Evolutionary conservation across 805 yeast genomes (phyloP).

Genomic region (Kuraishia capsulata): DNA sequence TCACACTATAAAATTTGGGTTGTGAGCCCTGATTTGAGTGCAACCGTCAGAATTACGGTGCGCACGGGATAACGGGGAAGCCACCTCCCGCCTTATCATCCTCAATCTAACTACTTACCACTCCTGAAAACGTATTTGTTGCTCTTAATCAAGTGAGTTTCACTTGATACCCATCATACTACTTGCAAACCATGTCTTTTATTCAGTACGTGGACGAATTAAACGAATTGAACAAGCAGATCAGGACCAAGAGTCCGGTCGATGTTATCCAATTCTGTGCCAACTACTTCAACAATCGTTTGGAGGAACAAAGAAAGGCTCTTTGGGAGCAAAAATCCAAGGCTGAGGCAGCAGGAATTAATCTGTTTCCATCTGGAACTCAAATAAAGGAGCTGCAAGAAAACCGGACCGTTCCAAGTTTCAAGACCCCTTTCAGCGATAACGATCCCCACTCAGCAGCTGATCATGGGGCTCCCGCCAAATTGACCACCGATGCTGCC

Average conservation of each 20-base stretch:
- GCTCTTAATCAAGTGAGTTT: no score
- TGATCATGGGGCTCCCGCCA: constrained; percentile 15
- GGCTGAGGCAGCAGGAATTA: constrained; percentile 42
- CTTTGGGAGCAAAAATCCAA: constrained; percentile 40
- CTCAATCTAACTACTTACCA: no score
- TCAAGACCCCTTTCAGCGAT: constrained; percentile 55
- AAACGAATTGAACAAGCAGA: constrained; percentile 52
- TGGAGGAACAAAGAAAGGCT: constrained; percentile 49
- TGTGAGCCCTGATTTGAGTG: no score
- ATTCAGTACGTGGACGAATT: constrained; percentile 33
- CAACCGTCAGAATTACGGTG: no score
- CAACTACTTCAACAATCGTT: constrained; percentile 54
- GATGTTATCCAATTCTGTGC: constrained; percentile 73
- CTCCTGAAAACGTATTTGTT: no score
- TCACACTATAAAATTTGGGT: no score
- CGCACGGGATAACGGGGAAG: no score
- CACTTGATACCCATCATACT: no score
- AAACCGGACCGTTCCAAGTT: constrained; percentile 19
- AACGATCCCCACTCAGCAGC: constrained; percentile 56
- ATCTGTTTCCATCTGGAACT: constrained; percentile 15
- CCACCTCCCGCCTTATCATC: no score
- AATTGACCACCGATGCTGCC: background rate
- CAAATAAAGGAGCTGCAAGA: constrained; percentile 4
- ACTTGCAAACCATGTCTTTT: constrained; percentile 7
- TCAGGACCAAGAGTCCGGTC: constrained; percentile 44